Conservation (phyloP, 75 land plant species). For the Selaginella tamariscina region DNA sequence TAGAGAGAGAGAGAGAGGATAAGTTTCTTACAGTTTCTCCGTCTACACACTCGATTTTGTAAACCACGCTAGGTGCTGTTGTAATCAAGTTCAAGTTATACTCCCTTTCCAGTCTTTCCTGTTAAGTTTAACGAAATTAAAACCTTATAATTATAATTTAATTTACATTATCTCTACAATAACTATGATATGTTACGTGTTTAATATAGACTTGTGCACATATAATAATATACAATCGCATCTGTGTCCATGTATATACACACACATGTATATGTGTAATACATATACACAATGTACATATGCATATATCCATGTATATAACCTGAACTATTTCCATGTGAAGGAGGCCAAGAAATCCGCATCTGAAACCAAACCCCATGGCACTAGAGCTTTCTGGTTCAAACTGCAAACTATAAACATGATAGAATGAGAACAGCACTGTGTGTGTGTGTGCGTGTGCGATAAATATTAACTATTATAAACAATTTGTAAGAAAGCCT, state of each 20-base stretch:
- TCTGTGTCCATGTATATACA: too few species aligned
- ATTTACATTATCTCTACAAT: too few species aligned
- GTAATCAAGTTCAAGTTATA: conserved; percentile 80
- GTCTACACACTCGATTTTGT: conserved; percentile 55
- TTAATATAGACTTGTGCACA: too few species aligned
- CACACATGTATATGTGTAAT: too few species aligned
- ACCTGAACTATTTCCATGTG: conserved; percentile 99
- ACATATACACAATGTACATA: too few species aligned
- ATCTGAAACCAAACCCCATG: conserved; percentile 98
- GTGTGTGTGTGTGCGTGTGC: not conserved
- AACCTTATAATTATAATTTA: too few species aligned
- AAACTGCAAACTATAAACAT: conserved; percentile 44
- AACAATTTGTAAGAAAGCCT: not conserved
- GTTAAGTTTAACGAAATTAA: conserved; percentile 15
- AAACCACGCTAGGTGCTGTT: conserved; percentile 97
- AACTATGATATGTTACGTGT: too few species aligned
- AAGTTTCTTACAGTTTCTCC: conserved; percentile 52
- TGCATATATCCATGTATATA: not conserved
- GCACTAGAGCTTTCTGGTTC: conserved; percentile 95
- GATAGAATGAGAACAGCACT: not conserved
- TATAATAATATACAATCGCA: too few species aligned
- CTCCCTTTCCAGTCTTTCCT: conserved; percentile 98
- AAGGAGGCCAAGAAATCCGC: conserved; percentile 97
- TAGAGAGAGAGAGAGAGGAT: too few species aligned
- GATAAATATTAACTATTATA: too few species aligned